A percentile compares a stretch with the other conserved stretches of the same genome.
phyloP scores from a whole-genome alignment of 2,329 filamentous ascomycete genomes.

The Penicillium sp. region DNA sequence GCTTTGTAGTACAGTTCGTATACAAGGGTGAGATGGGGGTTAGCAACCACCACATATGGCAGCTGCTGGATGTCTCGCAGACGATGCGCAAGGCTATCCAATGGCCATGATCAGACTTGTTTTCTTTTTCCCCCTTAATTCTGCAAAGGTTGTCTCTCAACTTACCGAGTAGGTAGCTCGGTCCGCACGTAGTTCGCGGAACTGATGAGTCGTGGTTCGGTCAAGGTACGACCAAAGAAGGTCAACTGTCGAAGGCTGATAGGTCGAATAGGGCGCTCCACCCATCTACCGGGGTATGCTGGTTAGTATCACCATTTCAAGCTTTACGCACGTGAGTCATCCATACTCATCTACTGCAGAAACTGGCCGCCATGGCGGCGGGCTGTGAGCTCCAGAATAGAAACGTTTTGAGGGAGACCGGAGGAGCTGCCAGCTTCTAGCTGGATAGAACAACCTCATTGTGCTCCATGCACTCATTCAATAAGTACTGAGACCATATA shows the following conservation, averaged over 20 bases:
- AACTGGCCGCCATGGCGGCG: conserved; percentile 52
- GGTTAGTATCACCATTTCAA: conserved; percentile 11
- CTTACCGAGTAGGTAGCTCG: conserved; percentile 74
- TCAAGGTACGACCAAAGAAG: conserved; percentile 90
- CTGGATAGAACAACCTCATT: conserved; percentile 31
- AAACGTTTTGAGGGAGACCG: conserved; percentile 19
- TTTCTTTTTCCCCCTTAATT: neutral
- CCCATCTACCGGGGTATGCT: conserved; percentile 59
- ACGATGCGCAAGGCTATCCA: conserved; percentile 69
- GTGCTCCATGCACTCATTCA: conserved; percentile 24
- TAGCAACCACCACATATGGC: conserved; percentile 92
- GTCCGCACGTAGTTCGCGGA: conserved; percentile 96
- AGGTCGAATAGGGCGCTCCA: conserved; percentile 81
- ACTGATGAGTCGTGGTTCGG: conserved; percentile 77
- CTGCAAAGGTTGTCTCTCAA: neutral
- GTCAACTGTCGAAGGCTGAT: conserved; percentile 94
- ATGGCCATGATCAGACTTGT: neutral
- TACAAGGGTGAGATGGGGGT: conserved; percentile 83
- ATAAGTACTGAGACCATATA: neutral
- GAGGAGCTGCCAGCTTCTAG: conserved; percentile 27
- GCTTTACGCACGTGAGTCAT: conserved; percentile 21
- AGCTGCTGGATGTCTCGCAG: conserved; percentile 95
- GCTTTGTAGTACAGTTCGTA: conserved; percentile 95
- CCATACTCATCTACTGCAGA: conserved; percentile 51
- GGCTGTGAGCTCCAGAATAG: conserved; percentile 27